phyloP scores from a whole-genome alignment of 176 grass and related monocot genomes.

The maize (Zea mays) region Zm-B73-REFERENCE-NAM-5.0 NC_050098.1:224354001-224354500 shows the following conservation, averaged over 20 bases:
- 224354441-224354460: not conserved
- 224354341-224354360: constrained; percentile 39
- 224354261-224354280: constrained; percentile 30
- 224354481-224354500: not conserved
- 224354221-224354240: constrained; percentile 45
- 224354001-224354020: constrained; percentile 48
- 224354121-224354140: constrained; percentile 44
- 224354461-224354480: not conserved
- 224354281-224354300: constrained; percentile 37
- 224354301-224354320: constrained; percentile 38
- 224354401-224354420: constrained; percentile 53
- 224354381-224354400: constrained; percentile 21
- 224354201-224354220: constrained; percentile 20
- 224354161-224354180: constrained; percentile 35
- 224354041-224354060: constrained; percentile 71
- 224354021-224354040: constrained; percentile 62
- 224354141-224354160: constrained; percentile 34
- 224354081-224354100: constrained; percentile 50
- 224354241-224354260: constrained; percentile 39
- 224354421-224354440: constrained; percentile 44
- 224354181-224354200: not conserved
- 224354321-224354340: constrained; percentile 24
- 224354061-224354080: constrained; percentile 60
- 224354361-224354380: constrained; percentile 35
- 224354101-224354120: constrained; percentile 57